Conservation (phyloP, 1,284 basidiomycete genomes). For the Hymenochaete sp. region DNA sequence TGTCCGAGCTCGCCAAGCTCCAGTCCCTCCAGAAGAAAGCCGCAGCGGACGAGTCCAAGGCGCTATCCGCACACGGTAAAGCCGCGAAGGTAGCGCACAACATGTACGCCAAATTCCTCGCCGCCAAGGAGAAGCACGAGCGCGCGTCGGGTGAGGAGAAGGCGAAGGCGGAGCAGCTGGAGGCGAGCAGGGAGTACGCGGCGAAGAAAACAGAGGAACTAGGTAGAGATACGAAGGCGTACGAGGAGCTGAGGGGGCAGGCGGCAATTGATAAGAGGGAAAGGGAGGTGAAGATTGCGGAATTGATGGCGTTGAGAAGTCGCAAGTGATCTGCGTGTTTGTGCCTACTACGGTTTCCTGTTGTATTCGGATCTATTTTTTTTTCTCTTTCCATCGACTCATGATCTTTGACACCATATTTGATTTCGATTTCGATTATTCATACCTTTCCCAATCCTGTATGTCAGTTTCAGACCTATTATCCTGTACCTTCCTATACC, state of each 20-base stretch:
- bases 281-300: slow-evolving; percentile 27
- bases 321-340: no score
- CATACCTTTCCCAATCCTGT: no score
- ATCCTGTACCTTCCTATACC: not conserved
- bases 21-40: slow-evolving; percentile 19
- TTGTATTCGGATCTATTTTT: not conserved
- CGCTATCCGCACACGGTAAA: slow-evolving; percentile 29
- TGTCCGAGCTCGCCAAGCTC: slow-evolving; percentile 16
- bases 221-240: slow-evolving; percentile 29
- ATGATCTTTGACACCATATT: no score
- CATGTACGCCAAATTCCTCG: slow-evolving; percentile 25
- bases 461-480: no score
- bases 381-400: not conserved
- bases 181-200: slow-evolving; percentile 21
- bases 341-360: not conserved
- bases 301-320: slow-evolving; percentile 3
- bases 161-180: slow-evolving; percentile 19
- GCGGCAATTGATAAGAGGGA: slow-evolving; percentile 37
- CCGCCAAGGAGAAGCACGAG: slow-evolving; percentile 18
- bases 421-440: no score
- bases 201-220: slow-evolving; percentile 21
- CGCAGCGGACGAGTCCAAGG: slow-evolving; percentile 28
- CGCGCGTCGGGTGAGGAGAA: slow-evolving; percentile 18
- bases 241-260: slow-evolving; percentile 32
- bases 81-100: slow-evolving; percentile 32